A percentile compares a stretch with the other conserved stretches of the same genome.
phyloP scores from a whole-genome alignment of 345 rosid genomes.

The Linum trigynum region DNA sequence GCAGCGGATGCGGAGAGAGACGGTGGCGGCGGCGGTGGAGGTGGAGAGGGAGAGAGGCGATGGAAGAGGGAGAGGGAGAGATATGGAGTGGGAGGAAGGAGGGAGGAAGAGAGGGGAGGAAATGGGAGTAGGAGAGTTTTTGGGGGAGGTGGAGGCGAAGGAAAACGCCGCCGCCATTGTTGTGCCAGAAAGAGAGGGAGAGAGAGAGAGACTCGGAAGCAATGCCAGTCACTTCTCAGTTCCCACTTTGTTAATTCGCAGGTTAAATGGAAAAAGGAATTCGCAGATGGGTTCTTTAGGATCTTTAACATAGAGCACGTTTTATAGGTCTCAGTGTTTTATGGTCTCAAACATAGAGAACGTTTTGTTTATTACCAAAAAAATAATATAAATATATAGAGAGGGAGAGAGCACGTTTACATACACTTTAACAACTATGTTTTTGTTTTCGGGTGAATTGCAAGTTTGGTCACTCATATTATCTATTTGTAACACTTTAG shows the following conservation, averaged over 20 bases:
- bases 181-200: not conserved
- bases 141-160: not conserved
- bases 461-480: no score
- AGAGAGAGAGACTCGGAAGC: not conserved
- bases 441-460: no score
- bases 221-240: slow-evolving; percentile 36
- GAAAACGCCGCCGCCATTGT: not conserved
- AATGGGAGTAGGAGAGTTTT: not conserved
- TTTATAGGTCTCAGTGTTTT: no score
- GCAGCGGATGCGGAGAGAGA: slow-evolving; percentile 2
- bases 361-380: no score
- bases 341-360: no score
- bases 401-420: no score
- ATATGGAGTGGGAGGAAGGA: slow-evolving; percentile 28
- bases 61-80: slow-evolving; percentile 26
- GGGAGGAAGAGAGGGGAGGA: slow-evolving; percentile 8
- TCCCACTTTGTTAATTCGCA: slow-evolving; percentile 80
- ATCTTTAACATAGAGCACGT: no score
- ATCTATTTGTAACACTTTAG: no score
- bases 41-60: slow-evolving; percentile 8
- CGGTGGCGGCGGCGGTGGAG: not conserved
- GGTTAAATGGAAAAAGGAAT: slow-evolving; percentile 5
- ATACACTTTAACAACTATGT: no score
- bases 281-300: no score
- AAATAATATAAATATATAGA: no score